Evolutionary conservation across 108 stramenopile species (phyloP).

Genomic region (Cyclotella cryptica): DNA sequence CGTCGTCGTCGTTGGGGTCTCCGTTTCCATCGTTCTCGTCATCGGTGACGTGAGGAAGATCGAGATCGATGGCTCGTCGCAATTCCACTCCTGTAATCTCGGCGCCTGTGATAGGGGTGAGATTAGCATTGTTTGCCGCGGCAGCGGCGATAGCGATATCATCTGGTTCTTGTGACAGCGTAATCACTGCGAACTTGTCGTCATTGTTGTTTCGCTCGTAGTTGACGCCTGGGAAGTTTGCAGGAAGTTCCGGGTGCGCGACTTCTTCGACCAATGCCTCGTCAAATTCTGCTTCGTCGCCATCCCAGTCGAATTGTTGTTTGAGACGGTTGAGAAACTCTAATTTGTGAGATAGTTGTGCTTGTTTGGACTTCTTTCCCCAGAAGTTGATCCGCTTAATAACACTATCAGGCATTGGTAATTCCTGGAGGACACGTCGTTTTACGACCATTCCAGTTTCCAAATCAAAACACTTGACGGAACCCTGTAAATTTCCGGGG

Average conservation of each 20-base stretch:
- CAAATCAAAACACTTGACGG: slow-evolving; percentile 9
- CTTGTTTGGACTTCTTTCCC: not conserved
- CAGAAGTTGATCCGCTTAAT: not conserved
- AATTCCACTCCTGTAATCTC: no score
- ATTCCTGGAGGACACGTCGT: not conserved
- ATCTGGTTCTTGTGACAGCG: no score
- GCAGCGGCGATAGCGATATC: no score
- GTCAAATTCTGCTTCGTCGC: not conserved
- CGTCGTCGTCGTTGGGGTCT: no score
- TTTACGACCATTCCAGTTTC: slow-evolving; percentile 11
- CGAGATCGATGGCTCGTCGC: no score
- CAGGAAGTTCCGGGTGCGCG: not conserved
- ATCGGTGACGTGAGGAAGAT: not conserved
- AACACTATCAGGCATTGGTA: slow-evolving; percentile 18
- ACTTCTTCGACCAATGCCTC: not conserved
- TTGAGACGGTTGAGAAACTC: slow-evolving; percentile 18
- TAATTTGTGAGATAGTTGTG: not conserved
- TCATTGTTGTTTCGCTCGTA: not conserved
- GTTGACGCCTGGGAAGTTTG: slow-evolving; percentile 12
- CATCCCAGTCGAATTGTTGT: no score
- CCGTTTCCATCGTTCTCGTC: no score
- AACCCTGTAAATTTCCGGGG: no score
- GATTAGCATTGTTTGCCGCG: no score
- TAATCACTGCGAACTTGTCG: no score
- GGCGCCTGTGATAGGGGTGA: no score